Evolutionary conservation across 352 stramenopile species (phyloP), one percentile per base, ranked within the genome.

Genomic region (Pythium chondricola): DNA sequence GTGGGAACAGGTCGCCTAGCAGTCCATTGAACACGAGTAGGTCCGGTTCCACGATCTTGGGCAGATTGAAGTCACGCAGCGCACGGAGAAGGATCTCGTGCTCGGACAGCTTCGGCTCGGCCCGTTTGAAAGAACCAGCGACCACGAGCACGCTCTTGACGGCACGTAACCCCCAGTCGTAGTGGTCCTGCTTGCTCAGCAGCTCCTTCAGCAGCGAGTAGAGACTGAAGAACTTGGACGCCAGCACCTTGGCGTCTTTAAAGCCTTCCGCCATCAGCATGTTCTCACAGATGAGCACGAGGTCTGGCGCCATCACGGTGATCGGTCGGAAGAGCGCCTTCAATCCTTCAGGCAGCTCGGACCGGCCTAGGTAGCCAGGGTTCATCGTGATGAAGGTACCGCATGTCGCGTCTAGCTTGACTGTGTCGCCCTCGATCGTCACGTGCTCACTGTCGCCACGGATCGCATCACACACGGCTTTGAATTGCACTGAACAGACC

Each of bases 341-440:
- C 13, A 98, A 71, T 1, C 91, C 93, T 63, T 98, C 93, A 1
- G 94, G 94, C 1, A 98, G 74, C 65, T 98, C 93, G 2, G 85
- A 96, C 11, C 93, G 76, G 0, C 93, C 93, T 7, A 98, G 54
- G 38, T 98, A 98, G 1, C 92, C 93, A 9, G 94, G 94, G 56
- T 98, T 98, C 94, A 98, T 98, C 11, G 92, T 98, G 58, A 98
- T 97, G 52, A 97, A 98, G 10, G 87, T 95, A 21, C 93, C 94
- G 44, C 88, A 97, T 1, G 76, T 87, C 7, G 82, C 61, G 49
- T 98, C 89, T 0, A 98, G 69, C 18, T 52, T 74, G 14, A 98
- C 86, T 20, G 69, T 77, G 60, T 97, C 86, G 8, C 89, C 92
- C 52, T 98, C 91, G 27, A 98, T 93, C 6, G 87, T 74, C 29